Evolutionary conservation across 441 rosid genomes (phyloP).

Genomic region (Populus hybrid): DNA sequence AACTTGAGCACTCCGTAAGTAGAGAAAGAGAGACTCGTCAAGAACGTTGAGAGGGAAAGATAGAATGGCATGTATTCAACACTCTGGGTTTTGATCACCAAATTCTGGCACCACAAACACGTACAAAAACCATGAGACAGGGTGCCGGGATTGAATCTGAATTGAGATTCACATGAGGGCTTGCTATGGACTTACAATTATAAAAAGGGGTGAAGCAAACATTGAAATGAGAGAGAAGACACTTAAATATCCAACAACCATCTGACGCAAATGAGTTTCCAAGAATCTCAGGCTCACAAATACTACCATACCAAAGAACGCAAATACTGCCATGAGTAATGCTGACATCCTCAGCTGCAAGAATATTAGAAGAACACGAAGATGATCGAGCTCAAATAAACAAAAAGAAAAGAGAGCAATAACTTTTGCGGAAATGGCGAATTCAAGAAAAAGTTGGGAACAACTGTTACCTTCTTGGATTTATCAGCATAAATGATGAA

Average conservation of each 20-base stretch:
- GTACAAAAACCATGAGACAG: neutral
- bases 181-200: conserved; percentile 37
- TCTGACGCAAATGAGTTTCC: conserved; percentile 24
- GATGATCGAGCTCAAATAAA: neutral
- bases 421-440: neutral
- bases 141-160: neutral
- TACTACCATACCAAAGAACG: conserved; percentile 26
- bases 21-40: conserved; percentile 55
- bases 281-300: conserved; percentile 35
- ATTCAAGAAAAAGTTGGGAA: neutral
- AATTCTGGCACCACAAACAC: conserved; percentile 34
- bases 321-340: conserved; percentile 33
- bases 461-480: conserved; percentile 32
- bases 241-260: conserved; percentile 49
- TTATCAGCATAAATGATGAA: conserved; percentile 44
- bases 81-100: conserved; percentile 54
- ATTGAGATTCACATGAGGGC: neutral
- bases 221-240: conserved; percentile 54
- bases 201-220: conserved; percentile 61
- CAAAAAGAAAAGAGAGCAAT: neutral
- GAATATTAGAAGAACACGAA: neutral
- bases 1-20: conserved; percentile 42
- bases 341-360: conserved; percentile 53
- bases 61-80: conserved; percentile 66
- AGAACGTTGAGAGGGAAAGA: conserved; percentile 59